These are phyloP conservation scores for Agaricus subrufescens DNA, from an alignment of 768 basidiomycete species.

Conservation along the genomic window DNA sequence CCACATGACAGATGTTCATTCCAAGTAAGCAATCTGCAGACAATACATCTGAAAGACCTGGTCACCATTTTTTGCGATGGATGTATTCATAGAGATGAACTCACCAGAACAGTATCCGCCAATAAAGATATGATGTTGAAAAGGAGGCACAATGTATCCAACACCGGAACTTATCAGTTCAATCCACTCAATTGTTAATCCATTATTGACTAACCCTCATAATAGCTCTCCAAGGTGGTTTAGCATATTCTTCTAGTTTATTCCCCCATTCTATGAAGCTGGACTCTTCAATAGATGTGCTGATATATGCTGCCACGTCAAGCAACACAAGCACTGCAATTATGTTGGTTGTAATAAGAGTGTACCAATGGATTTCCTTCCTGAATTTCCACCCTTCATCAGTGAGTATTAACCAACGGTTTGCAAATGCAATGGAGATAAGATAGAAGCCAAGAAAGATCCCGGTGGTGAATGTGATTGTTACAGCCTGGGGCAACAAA, in stretches of 20 bases:
- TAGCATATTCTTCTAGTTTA: not conserved
- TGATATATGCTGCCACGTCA: not conserved
- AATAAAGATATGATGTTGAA: not conserved
- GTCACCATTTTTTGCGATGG: not conserved
- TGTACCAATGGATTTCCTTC: not conserved
- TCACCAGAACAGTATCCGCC: not conserved
- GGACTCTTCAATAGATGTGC: not conserved
- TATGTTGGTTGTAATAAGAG: not conserved
- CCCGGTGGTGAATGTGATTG: not conserved
- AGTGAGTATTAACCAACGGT: not conserved
- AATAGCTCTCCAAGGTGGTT: not conserved
- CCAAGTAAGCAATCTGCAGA: slow-evolving; percentile 2
- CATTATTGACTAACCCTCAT: not conserved
- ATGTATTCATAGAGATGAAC: not conserved
- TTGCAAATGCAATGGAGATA: not conserved
- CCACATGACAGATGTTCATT: not conserved
- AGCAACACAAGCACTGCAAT: not conserved
- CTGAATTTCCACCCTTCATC: slow-evolving; percentile 8
- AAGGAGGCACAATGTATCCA: not conserved
- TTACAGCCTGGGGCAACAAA: not conserved
- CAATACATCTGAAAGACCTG: slow-evolving; percentile 4
- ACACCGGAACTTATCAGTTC: not conserved
- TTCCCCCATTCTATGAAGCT: not conserved
- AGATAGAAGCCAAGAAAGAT: not conserved
- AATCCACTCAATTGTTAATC: not conserved